A percentile compares a stretch with the other conserved stretches of the same genome.
phyloP scores from a whole-genome alignment of 768 basidiomycete genomes.

The Suillus spraguei region DNA sequence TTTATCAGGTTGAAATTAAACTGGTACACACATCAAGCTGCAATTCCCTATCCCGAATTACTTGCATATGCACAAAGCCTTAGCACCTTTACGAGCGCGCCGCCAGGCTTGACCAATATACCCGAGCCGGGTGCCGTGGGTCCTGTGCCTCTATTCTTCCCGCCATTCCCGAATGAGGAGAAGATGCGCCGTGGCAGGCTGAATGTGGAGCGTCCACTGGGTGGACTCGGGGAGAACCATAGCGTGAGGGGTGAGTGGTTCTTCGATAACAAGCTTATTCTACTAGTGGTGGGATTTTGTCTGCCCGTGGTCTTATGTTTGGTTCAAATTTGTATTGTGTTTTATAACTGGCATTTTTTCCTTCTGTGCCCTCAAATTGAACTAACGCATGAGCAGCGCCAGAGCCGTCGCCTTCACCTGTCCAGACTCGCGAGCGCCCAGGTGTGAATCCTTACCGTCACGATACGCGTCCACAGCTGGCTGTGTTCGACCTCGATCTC shows the following conservation, averaged over 20 bases:
- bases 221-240: conserved; percentile 78
- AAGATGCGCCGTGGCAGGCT: conserved; percentile 85
- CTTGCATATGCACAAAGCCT: conserved; percentile 84
- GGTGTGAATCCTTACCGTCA: conserved; percentile 73
- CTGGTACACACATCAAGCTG: conserved; percentile 43
- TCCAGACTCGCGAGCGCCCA: conserved; percentile 47
- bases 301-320: neutral
- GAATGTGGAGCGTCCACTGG: conserved; percentile 80
- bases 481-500: conserved; percentile 77
- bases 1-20: conserved; percentile 3
- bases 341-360: neutral
- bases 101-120: conserved; percentile 66
- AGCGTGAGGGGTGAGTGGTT: conserved; percentile 68
- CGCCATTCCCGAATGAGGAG: conserved; percentile 90
- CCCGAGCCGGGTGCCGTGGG: conserved; percentile 70
- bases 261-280: conserved; percentile 6
- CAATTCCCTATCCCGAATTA: conserved; percentile 82
- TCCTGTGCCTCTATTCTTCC: conserved; percentile 81
- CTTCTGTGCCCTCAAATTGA: conserved; percentile 12
- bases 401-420: conserved; percentile 57
- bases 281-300: neutral
- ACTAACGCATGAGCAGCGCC: conserved; percentile 46
- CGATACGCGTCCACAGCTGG: conserved; percentile 62
- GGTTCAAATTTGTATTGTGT: neutral
- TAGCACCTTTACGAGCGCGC: conserved; percentile 85